These are phyloP conservation scores for Didymella pinodella DNA, from an alignment of 2,329 filamentous ascomycete species.

Conservation along the genomic window DNA sequence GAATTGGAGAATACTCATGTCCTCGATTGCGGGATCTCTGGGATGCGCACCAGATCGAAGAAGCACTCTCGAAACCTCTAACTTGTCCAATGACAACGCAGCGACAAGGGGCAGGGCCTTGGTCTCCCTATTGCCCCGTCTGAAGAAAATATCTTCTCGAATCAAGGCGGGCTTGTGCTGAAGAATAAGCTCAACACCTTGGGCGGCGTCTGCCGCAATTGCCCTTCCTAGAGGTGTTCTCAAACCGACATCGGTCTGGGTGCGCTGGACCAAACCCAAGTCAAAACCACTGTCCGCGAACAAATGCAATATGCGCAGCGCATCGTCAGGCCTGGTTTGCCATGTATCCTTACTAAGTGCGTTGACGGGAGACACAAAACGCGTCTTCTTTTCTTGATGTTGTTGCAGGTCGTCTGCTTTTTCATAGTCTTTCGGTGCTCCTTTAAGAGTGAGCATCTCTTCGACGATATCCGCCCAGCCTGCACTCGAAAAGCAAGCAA, in stretches of 20 bases:
- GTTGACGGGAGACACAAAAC: constrained; percentile 26
- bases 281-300: constrained; percentile 27
- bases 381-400: constrained; percentile 29
- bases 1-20: constrained; percentile 30
- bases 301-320: constrained; percentile 29
- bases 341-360: constrained; percentile 33
- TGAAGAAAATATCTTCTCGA: constrained; percentile 28
- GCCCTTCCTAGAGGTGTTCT: constrained; percentile 28
- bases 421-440: constrained; percentile 23
- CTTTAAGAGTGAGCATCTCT: constrained; percentile 26
- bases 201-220: constrained; percentile 28
- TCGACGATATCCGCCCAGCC: constrained; percentile 34
- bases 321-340: constrained; percentile 30
- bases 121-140: constrained; percentile 27
- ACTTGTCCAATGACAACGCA: constrained; percentile 22
- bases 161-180: constrained; percentile 25
- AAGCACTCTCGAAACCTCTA: constrained; percentile 26
- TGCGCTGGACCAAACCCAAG: constrained; percentile 24
- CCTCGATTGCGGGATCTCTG: constrained; percentile 28
- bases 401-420: constrained; percentile 29
- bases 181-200: constrained; percentile 30
- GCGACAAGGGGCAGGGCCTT: constrained; percentile 27
- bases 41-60: constrained; percentile 29
- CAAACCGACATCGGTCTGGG: constrained; percentile 24
- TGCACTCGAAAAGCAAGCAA: constrained; percentile 27